A percentile compares a stretch with the other conserved stretches of the same genome.
These are phyloP conservation scores for Heracleum sosnowskyi DNA, from an alignment of 129 eudicot genomes.

Conservation along the genomic window DNA sequence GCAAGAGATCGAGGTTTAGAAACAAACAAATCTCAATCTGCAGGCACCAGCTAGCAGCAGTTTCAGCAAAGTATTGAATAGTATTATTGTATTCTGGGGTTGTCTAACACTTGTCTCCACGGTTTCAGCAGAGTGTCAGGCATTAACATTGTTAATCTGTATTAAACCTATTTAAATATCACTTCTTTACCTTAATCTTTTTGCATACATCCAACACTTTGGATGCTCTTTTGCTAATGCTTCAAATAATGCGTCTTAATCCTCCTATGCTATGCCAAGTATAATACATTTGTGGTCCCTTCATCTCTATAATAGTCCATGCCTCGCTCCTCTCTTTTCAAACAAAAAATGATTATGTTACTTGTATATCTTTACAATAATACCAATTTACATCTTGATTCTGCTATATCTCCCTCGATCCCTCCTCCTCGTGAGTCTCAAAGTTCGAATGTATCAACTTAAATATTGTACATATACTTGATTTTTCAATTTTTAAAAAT, in stretches of 20 bases:
- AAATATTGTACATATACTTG: no score
- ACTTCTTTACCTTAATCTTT: neutral
- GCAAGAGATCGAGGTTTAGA: neutral
- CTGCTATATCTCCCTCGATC: no score
- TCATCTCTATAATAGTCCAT: neutral
- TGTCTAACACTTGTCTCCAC: neutral
- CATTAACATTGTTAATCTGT: neutral
- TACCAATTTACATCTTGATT: no score
- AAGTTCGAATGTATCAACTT: no score
- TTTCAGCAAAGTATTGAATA: no score
- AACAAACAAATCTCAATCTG: neutral
- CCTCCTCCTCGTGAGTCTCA: no score
- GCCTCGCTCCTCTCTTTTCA: neutral
- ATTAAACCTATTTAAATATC: neutral
- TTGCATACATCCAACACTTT: neutral
- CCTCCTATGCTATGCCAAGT: neutral
- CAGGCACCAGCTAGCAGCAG: slow-evolving; percentile 1
- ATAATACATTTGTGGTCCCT: slow-evolving; percentile 2
- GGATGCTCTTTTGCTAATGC: slow-evolving; percentile 1
- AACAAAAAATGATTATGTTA: neutral
- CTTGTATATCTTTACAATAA: neutral
- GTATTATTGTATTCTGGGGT: neutral
- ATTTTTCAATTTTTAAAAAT: no score
- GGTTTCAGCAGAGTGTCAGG: neutral
- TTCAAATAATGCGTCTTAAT: neutral